Conservation (phyloP, 2,329 filamentous ascomycete genomes). For the Elsinoe necatrix region DNA sequence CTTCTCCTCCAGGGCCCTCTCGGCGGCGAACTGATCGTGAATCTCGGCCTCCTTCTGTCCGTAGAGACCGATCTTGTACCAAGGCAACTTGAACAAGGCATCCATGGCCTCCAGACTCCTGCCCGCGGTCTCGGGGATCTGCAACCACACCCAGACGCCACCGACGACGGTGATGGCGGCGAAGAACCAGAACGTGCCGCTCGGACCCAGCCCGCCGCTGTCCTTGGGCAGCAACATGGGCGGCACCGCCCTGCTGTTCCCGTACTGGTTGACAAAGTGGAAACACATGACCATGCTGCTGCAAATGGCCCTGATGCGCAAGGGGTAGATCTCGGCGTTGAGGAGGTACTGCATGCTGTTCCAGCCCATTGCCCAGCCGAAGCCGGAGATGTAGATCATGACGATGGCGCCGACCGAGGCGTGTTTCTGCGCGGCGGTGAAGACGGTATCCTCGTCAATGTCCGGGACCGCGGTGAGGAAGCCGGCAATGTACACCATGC, state of each 20-base stretch:
- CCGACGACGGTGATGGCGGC: slow-evolving; percentile 58
- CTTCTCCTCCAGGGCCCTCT: slow-evolving; percentile 17
- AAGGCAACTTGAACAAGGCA: slow-evolving; percentile 60
- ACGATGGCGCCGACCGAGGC: slow-evolving; percentile 55
- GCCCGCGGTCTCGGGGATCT: slow-evolving; percentile 63
- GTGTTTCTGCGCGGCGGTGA: slow-evolving; percentile 40
- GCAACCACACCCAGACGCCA: slow-evolving; percentile 61
- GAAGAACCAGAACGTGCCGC: slow-evolving; percentile 70
- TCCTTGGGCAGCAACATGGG: slow-evolving; percentile 54
- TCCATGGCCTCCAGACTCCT: slow-evolving; percentile 60
- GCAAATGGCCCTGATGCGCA: slow-evolving; percentile 60
- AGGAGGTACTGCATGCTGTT: slow-evolving; percentile 70
- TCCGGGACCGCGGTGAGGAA: slow-evolving; percentile 47
- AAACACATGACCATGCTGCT: slow-evolving; percentile 65
- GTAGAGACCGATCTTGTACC: slow-evolving; percentile 58
- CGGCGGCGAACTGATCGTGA: slow-evolving; percentile 14
- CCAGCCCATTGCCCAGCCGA: slow-evolving; percentile 62
- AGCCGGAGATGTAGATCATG: slow-evolving; percentile 43
- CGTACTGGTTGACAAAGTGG: slow-evolving; percentile 68
- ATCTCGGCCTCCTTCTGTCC: slow-evolving; percentile 20
- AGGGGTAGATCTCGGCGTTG: slow-evolving; percentile 64
- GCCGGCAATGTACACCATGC: slow-evolving; percentile 45
- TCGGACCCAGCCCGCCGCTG: slow-evolving; percentile 35
- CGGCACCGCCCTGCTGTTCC: slow-evolving; percentile 62
- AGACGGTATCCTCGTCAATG: slow-evolving; percentile 42